These are phyloP conservation scores for Parmales sp. DNA, from an alignment of 108 stramenopile genomes.

Conservation along the genomic window DNA sequence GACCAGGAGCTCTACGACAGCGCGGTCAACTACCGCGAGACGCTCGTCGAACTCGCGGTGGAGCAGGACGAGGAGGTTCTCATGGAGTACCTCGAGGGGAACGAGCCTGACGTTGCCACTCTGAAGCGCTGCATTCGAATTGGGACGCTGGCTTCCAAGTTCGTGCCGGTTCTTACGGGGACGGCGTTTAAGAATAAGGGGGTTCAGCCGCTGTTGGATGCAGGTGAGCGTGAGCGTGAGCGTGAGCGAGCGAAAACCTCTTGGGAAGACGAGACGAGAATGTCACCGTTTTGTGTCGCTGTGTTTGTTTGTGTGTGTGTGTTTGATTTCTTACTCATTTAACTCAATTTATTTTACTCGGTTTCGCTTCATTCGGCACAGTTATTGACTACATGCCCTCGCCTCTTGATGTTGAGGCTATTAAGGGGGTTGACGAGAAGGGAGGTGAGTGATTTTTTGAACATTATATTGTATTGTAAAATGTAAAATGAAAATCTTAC, in stretches of 20 bases:
- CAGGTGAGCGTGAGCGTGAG: too few species aligned
- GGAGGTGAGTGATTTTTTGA: constrained; percentile 40
- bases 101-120: constrained; percentile 61
- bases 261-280: too few species aligned
- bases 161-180: constrained; percentile 90
- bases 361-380: too few species aligned
- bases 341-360: too few species aligned
- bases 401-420: constrained; percentile 88
- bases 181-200: constrained; percentile 97
- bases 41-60: constrained; percentile 70
- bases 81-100: constrained; percentile 75
- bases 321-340: too few species aligned
- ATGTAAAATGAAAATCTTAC: neutral
- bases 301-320: too few species aligned
- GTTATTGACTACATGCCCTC: constrained; percentile 94
- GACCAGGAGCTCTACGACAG: constrained; percentile 72
- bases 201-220: constrained; percentile 94
- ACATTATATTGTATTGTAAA: neutral
- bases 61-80: constrained; percentile 85
- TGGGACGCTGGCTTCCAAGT: constrained; percentile 71
- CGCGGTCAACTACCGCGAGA: constrained; percentile 69
- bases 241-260: too few species aligned
- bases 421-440: constrained; percentile 70
- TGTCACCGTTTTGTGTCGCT: too few species aligned
- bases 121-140: constrained; percentile 78